phyloP scores from a whole-genome alignment of 202 grass and related monocot species.

The Dendrocalamus latiflorus region DNA sequence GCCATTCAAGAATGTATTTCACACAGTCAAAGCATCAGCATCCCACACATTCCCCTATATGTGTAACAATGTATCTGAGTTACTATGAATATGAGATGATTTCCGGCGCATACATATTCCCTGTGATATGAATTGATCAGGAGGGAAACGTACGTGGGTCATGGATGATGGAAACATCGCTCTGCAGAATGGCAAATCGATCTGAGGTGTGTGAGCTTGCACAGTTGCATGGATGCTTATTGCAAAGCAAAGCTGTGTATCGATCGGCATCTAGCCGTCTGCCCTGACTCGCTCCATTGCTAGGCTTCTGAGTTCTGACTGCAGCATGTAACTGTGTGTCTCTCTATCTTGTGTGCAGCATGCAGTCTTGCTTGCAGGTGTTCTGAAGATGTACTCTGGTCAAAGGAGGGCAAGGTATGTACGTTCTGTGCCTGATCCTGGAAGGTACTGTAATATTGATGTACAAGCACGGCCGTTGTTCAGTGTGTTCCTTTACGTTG shows the following conservation, averaged over 20 bases:
- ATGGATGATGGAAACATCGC: neutral
- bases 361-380: neutral
- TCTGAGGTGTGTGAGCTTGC: too few relatives aligned
- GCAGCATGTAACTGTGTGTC: neutral
- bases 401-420: neutral
- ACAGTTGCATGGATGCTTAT: conserved; percentile 1
- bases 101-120: too few relatives aligned
- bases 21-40: neutral
- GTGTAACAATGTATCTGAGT: too few relatives aligned
- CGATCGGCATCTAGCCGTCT: neutral
- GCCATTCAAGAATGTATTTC: neutral
- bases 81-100: too few relatives aligned
- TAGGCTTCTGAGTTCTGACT: neutral
- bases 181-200: neutral
- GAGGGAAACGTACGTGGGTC: neutral
- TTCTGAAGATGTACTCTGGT: neutral
- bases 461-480: neutral
- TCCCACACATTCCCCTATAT: neutral
- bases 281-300: neutral
- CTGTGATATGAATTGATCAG: neutral
- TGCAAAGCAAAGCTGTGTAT: conserved; percentile 16
- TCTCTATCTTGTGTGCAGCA: too few relatives aligned
- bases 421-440: neutral
- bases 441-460: neutral
- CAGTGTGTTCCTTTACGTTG: neutral